Percentiles rank a stretch among this genome's conserved stretches.
Evolutionary conservation across 164 flowering plant genomes (phyloP).

Genomic region (Nymphaea colorata): DNA sequence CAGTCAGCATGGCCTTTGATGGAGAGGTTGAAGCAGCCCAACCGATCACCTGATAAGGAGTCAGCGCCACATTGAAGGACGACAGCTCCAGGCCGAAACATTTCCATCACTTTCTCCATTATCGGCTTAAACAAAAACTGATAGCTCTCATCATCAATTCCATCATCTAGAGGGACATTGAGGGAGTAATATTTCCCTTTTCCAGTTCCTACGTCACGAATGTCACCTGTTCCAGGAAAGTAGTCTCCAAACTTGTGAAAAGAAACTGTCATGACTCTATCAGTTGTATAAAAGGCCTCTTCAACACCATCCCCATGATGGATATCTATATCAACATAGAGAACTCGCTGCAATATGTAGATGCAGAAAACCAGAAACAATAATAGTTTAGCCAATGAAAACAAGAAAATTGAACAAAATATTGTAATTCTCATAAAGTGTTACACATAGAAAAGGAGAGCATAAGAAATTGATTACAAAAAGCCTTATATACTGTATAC

Average conservation of each 20-base stretch:
- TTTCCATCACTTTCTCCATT: constrained; percentile 65
- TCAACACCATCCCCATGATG: constrained; percentile 65
- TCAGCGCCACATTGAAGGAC: constrained; percentile 78
- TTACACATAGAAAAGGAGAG: too few relatives aligned
- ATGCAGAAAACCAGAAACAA: background rate
- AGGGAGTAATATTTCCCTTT: constrained; percentile 47
- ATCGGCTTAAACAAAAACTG: constrained; percentile 48
- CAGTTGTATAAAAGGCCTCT: constrained; percentile 54
- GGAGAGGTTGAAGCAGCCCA: constrained; percentile 53
- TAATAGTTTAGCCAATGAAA: too few relatives aligned
- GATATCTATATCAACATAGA: constrained; percentile 51
- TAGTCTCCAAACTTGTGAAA: constrained; percentile 59
- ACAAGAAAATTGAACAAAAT: too few relatives aligned
- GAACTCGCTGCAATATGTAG: constrained; percentile 26
- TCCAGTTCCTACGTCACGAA: constrained; percentile 35
- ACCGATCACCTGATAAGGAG: constrained; percentile 60
- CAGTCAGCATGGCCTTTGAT: constrained; percentile 77
- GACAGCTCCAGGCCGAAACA: constrained; percentile 63
- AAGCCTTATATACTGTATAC: too few relatives aligned
- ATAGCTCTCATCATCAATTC: constrained; percentile 50
- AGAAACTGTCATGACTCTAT: constrained; percentile 60
- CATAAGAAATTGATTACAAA: too few relatives aligned
- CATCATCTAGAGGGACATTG: constrained; percentile 48
- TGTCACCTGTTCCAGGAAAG: constrained; percentile 52
- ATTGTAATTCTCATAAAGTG: too few relatives aligned